Percentiles rank a stretch among this genome's conserved stretches.
Evolutionary conservation across 768 basidiomycete genomes (phyloP).

Genomic region (Multifurca ochricompacta): DNA sequence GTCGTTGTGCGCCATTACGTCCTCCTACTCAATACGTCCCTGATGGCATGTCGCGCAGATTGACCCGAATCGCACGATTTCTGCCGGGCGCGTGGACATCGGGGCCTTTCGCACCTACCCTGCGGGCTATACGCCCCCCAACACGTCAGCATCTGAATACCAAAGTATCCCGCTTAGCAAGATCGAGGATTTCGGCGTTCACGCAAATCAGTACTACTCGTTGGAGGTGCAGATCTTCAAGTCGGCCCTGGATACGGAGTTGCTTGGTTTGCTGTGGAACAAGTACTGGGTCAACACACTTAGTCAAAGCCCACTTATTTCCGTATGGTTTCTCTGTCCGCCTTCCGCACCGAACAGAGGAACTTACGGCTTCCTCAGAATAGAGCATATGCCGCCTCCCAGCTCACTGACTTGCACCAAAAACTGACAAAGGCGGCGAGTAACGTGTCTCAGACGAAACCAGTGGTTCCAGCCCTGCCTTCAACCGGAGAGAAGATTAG

Average conservation of each 20-base stretch:
- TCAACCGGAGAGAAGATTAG: constrained; percentile 46
- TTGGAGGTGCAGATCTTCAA: constrained; percentile 96
- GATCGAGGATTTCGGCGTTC: constrained; percentile 99
- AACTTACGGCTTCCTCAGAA: constrained; percentile 47
- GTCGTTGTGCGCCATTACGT: constrained; percentile 63
- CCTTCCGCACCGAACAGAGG: not conserved
- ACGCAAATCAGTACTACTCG: constrained; percentile 92
- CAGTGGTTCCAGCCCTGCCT: constrained; percentile 38
- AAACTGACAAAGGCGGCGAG: constrained; percentile 73
- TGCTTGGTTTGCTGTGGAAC: constrained; percentile 92
- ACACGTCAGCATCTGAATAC: constrained; percentile 67
- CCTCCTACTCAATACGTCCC: not conserved
- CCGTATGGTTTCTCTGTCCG: constrained; percentile 41
- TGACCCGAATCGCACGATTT: constrained; percentile 96
- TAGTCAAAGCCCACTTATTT: constrained; percentile 86
- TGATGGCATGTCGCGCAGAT: constrained; percentile 43
- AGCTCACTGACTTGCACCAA: constrained; percentile 82
- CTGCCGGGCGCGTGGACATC: constrained; percentile 97
- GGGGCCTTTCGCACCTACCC: constrained; percentile 98
- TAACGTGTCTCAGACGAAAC: constrained; percentile 48
- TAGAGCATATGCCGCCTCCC: constrained; percentile 87
- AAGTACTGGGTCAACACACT: constrained; percentile 99
- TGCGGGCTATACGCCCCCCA: constrained; percentile 83
- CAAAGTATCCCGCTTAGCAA: constrained; percentile 95
- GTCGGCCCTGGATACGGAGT: constrained; percentile 75